Percentiles rank a stretch among this genome's conserved stretches.
These are phyloP conservation scores for Gossypium laxum DNA, from an alignment of 441 rosid species.

Conservation along the genomic window DNA sequence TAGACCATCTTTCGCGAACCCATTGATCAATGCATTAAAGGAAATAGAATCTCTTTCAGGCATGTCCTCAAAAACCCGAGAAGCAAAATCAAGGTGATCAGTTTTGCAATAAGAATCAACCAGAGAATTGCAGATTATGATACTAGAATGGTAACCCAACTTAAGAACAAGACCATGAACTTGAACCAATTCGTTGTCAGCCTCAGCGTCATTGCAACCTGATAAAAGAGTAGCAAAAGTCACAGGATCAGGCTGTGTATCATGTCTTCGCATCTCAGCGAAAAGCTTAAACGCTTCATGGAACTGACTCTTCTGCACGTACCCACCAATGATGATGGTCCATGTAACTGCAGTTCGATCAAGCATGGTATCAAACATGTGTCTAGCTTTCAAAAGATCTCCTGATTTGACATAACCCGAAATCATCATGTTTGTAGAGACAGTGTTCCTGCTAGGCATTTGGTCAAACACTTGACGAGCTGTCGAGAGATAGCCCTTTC, in stretches of 20 bases:
- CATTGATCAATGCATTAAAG: conserved; percentile 56
- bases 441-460: conserved; percentile 58
- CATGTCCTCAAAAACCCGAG: conserved; percentile 42
- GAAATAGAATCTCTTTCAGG: conserved; percentile 46
- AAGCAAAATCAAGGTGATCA: conserved; percentile 32
- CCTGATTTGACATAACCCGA: conserved; percentile 52
- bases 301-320: conserved; percentile 32
- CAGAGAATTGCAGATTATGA: conserved; percentile 51
- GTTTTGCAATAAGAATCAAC: conserved; percentile 67
- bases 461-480: conserved; percentile 68
- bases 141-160: conserved; percentile 34
- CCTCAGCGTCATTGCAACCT: conserved; percentile 33
- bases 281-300: conserved; percentile 54
- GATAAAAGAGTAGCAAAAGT: conserved; percentile 64
- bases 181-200: conserved; percentile 32
- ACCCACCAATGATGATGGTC: conserved; percentile 74
- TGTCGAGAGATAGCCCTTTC: conserved; percentile 29
- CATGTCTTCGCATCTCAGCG: conserved; percentile 37
- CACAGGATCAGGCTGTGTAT: conserved; percentile 46
- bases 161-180: conserved; percentile 47
- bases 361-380: conserved; percentile 41
- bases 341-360: conserved; percentile 59
- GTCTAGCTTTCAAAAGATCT: conserved; percentile 38
- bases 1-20: conserved; percentile 48
- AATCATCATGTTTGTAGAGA: conserved; percentile 53